Evolutionary conservation across 1,139 yeast genomes (phyloP), one percentile per base, ranked within the genome.

Genomic region (Suhomyces panamericanus): DNA sequence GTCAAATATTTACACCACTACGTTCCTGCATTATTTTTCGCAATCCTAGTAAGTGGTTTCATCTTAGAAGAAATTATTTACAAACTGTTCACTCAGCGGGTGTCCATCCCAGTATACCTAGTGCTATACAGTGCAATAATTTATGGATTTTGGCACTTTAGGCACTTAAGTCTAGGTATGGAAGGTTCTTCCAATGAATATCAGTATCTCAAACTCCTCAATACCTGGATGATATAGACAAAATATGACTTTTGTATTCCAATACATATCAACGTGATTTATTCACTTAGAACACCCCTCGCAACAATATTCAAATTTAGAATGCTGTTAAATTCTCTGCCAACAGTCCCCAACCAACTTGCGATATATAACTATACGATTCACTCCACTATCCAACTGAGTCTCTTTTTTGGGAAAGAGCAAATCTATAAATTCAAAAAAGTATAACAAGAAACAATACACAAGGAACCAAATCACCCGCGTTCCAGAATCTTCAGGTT

Each of bases 1-100:
- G 71, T 67, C 12, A 67, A 64, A 6, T 67, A 67, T 42, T 52
- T 67, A 30, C 73, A 67, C 50, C 73, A 67, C 45, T 67, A 67
- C 40, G 69, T 62, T 16, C 73, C 71, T 2, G 73, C 73, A 2
- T 53, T 61, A 30, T 67, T 64, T 47, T 67, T 67, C 50, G 70
- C 67, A 30, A 67, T 65, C 6, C 61, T 67, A 39, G 54, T 62
- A 3, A 49, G 59, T 31, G 78, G 73, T 0, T 74, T 60, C 44
- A 49, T 71, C 12, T 51, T 71, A 50, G 77, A 74, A 47, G 52
- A 53, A 10, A 44, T 63, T 12, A 52, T 64, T 3, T 52, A 51
- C 27, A 56, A 56, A 32, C 50, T 44, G 22, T 12, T 48, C 24
- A 48, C 56, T 37, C 44, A 32, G 10, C 43, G 49, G 34, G 41